Base-by-base conservation (phyloP, 2,329 filamentous ascomycete genomes). In the Dactylellina haptotyla region DNA sequence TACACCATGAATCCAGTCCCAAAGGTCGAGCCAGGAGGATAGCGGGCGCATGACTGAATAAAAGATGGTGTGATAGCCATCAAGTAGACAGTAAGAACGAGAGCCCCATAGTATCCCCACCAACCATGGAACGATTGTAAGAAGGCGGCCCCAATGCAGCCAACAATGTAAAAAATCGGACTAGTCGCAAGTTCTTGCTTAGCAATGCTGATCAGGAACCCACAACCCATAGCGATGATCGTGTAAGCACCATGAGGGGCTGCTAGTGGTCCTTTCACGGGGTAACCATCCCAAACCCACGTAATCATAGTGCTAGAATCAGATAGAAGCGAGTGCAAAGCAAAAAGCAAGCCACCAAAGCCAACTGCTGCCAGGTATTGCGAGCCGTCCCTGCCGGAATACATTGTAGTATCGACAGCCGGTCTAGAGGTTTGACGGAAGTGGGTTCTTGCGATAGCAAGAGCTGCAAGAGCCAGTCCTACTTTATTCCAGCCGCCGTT, bases 281-380 rank as follows among this genome's bases (percentile, higher is more conserved):
- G 95, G 78, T 91, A 99, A 4, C 95, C 95, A 77, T 97, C 93
- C 95, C 95, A 99, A 1, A 92, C 92, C 95, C 95, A 99, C 14
- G 93, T 85, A 67, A 98, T 97, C 93, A 99, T 98, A 61, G 95
- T 99, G 83, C 95, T 98, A 0, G 93, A 96, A 80, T 99, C 95
- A 0, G 95, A 97, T 9, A 99, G 86, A 8, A 99, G 84, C 0
- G 93, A 97, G 80, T 98, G 95, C 79, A 98, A 85, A 3, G 87
- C 91, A 79, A 99, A 99, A 79, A 97, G 85, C 5, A 97, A 81
- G 28, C 93, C 94, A 23, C 87, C 93, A 63, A 98, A 81, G 70
- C 95, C 92, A 53, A 95, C 82, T 8, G 89, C 90, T 28, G 92
- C 88, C 45, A 96, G 84, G 4, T 89, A 76, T 0, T 88, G 85